Evolutionary conservation across 768 basidiomycete species (phyloP).

Genomic region (Boletus sp.): DNA sequence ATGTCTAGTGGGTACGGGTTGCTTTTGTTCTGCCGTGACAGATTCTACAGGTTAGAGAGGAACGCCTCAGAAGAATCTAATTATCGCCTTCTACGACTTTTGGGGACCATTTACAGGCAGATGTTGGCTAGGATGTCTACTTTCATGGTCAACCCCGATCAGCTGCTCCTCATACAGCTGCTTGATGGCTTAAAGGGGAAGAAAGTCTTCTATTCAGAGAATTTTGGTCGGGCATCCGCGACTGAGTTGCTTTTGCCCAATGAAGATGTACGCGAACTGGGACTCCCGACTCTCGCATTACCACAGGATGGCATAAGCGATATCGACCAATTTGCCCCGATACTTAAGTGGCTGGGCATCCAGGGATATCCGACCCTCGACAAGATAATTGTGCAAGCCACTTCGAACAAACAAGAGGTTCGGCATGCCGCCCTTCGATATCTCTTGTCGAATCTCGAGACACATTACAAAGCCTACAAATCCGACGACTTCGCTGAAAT

Average conservation of each 20-base stretch:
- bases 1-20: slow-evolving; percentile 42
- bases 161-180: no score
- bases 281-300: slow-evolving; percentile 67
- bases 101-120: slow-evolving; percentile 60
- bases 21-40: slow-evolving; percentile 16
- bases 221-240: not conserved
- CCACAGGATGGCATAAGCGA: not conserved
- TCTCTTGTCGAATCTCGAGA: slow-evolving; percentile 9
- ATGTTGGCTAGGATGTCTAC: no score
- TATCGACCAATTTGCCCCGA: not conserved
- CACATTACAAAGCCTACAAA: slow-evolving; percentile 10
- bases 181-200: slow-evolving; percentile 1
- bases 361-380: not conserved
- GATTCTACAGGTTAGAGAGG: slow-evolving; percentile 5
- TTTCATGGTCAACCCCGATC: no score
- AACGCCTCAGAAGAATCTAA: slow-evolving; percentile 14
- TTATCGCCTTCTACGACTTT: slow-evolving; percentile 38
- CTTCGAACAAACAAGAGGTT: slow-evolving; percentile 1
- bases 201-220: slow-evolving; percentile 5
- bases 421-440: slow-evolving; percentile 5
- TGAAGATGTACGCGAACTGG: slow-evolving; percentile 60
- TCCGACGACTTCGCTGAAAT: slow-evolving; percentile 3
- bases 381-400: slow-evolving; percentile 5
- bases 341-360: not conserved
- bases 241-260: slow-evolving; percentile 79